These are phyloP conservation scores for Neohortaea acidophila DNA, from an alignment of 495 filamentous ascomycete species.

Conservation along the genomic window DNA sequence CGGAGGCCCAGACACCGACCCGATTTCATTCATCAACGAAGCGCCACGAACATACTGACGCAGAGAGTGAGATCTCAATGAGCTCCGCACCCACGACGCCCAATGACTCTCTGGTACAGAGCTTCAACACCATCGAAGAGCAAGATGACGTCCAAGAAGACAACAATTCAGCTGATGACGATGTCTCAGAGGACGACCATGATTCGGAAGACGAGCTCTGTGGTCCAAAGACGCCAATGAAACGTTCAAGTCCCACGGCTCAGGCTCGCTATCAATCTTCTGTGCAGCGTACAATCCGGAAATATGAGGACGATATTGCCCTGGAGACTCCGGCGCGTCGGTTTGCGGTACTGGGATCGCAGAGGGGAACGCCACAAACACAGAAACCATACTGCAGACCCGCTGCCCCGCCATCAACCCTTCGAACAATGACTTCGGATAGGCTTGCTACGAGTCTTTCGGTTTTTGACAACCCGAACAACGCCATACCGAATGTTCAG, in stretches of 20 bases:
- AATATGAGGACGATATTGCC: background rate
- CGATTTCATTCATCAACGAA: background rate
- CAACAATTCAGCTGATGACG: background rate
- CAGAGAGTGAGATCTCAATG: slow-evolving; percentile 8
- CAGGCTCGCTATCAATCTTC: slow-evolving; percentile 12
- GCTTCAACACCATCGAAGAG: slow-evolving; percentile 5
- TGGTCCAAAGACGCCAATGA: slow-evolving; percentile 18
- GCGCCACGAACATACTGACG: background rate
- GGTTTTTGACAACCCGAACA: background rate
- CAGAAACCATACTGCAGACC: slow-evolving; percentile 5
- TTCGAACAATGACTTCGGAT: slow-evolving; percentile 4
- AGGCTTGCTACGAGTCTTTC: background rate
- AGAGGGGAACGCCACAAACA: slow-evolving; percentile 4
- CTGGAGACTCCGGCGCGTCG: slow-evolving; percentile 1
- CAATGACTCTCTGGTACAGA: slow-evolving; percentile 5
- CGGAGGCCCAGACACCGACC: slow-evolving; percentile 1
- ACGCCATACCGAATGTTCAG: background rate
- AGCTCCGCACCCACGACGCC: slow-evolving; percentile 15
- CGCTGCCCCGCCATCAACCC: background rate
- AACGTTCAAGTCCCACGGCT: slow-evolving; percentile 8
- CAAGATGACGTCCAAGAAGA: slow-evolving; percentile 2
- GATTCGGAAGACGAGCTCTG: slow-evolving; percentile 18
- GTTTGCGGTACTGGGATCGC: background rate
- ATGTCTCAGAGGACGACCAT: background rate
- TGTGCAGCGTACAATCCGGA: slow-evolving; percentile 9